Base-by-base conservation (phyloP, 306 rosid species). In the Fragaria iinumae region DNA sequence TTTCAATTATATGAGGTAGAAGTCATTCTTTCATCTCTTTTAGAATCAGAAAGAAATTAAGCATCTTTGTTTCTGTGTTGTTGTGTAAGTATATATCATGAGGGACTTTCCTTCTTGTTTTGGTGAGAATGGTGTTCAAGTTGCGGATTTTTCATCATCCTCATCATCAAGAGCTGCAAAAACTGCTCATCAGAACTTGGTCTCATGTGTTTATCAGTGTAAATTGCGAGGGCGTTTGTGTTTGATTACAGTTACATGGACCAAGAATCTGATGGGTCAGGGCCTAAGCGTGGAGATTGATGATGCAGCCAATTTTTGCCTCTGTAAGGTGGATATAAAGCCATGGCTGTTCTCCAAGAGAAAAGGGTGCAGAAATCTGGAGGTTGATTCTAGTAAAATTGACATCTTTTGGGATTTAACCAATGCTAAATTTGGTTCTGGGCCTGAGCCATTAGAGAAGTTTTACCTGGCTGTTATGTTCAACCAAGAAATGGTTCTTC, bases 71-170 rank as follows among this genome's bases (percentile, higher is more conserved):
- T 27, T 60, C 8, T 79, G 27, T 65, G 70, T 17, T 38, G 70
- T 39, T 36, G 70, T 65, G n/a, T 63, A 8, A 32, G 11, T 63
- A 80, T 43, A 65, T 18, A 36, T 47, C 50, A 93, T 93, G 98
- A 90, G 84, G 87, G 98, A 93, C 23, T 93, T 91, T 75, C 97
- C 98, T 79, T 91, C 98, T 81, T 93, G 97, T 81, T 90, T 93
- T 74, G 98, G 98, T 27, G 98, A 93, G 81, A 93, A 85, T 77
- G 97, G 96, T 36, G 87, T 93, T 39, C 98, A 93, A 79, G 86
- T 93, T 68, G 91, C 89, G 14, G 93, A 93, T 81, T 88, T 93
- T 18, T 89, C 93, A 11, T 81, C 85, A 0, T 87, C 93, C 12
- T 89, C 93, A 21, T 81, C 85, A 0, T 87, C 93, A 50, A 86